phyloP scores from a whole-genome alignment of 176 grass and related monocot genomes.

The Coix lacrymajobi region DNA sequence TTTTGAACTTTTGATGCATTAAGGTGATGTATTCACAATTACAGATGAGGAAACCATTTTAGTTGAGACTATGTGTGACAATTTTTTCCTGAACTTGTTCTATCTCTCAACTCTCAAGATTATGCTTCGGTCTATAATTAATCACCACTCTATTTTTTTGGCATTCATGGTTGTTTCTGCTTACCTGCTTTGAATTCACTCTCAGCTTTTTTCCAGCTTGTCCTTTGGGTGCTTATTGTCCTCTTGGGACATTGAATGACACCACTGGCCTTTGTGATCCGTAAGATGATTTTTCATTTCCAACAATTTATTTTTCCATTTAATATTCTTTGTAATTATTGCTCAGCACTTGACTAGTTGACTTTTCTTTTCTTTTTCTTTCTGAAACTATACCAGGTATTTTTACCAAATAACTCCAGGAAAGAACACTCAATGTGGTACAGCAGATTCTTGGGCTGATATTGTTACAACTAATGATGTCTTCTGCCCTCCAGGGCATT shows the following conservation, averaged over 20 bases:
- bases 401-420: slow-evolving; percentile 63
- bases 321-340: slow-evolving; percentile 1
- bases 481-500: slow-evolving; percentile 65
- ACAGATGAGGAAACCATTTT: not conserved
- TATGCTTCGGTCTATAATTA: not conserved
- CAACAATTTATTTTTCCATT: not conserved
- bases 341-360: not conserved
- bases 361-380: not conserved
- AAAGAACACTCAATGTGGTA: slow-evolving; percentile 39
- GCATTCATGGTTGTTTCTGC: not conserved
- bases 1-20: not conserved
- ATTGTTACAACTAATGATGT: slow-evolving; percentile 49
- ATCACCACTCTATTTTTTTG: not conserved
- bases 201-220: slow-evolving; percentile 54
- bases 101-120: not conserved
- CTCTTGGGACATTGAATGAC: slow-evolving; percentile 44
- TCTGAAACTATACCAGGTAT: slow-evolving; percentile 35
- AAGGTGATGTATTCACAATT: not conserved
- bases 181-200: slow-evolving; percentile 1
- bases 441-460: slow-evolving; percentile 69
- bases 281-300: slow-evolving; percentile 40
- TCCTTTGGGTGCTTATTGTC: slow-evolving; percentile 82
- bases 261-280: slow-evolving; percentile 65
- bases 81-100: not conserved
- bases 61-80: not conserved